Evolutionary conservation across 2,329 filamentous ascomycete species (phyloP).

Genomic region (Apiospora rasikravindrae): DNA sequence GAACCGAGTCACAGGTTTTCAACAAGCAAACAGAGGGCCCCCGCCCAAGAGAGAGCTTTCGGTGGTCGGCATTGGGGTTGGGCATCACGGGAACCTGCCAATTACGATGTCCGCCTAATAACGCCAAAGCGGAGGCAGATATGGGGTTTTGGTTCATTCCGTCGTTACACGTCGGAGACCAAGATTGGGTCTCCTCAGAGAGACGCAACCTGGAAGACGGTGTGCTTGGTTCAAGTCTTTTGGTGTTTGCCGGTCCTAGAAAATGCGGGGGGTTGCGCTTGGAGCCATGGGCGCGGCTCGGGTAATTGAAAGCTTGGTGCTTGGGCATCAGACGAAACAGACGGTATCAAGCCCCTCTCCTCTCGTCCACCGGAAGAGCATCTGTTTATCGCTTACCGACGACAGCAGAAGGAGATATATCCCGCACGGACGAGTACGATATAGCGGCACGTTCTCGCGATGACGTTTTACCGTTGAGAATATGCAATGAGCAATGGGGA

Average conservation of each 20-base stretch:
- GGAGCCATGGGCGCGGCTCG: not conserved
- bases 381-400: not conserved
- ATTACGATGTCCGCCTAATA: too few relatives aligned
- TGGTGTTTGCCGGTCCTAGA: not conserved
- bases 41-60: not conserved
- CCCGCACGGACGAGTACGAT: not conserved
- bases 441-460: not conserved
- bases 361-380: not conserved
- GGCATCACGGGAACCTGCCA: not conserved
- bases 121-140: not conserved
- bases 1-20: not conserved
- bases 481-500: not conserved
- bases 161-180: not conserved
- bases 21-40: not conserved
- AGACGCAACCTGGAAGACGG: not conserved
- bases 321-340: not conserved
- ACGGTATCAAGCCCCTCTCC: not conserved
- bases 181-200: not conserved
- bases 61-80: not conserved
- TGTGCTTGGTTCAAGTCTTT: not conserved
- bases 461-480: not conserved
- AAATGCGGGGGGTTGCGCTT: not conserved
- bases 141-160: not conserved
- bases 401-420: not conserved
- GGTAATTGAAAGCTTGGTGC: not conserved